Base-by-base conservation (phyloP, 495 filamentous ascomycete genomes). In the Thozetella sp. region DNA sequence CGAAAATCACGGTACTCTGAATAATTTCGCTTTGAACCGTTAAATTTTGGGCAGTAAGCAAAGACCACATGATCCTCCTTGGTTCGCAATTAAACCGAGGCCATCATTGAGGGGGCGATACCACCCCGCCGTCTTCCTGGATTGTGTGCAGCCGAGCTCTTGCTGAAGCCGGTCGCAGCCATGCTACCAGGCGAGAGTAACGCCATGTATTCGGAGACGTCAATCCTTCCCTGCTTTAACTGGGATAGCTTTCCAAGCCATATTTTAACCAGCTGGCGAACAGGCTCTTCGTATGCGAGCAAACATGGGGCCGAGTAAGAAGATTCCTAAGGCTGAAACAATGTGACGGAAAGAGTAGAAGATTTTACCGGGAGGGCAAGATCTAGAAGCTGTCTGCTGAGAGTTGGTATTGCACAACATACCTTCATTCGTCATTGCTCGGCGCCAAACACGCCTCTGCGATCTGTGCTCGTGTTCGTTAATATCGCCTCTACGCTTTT, bases 1-100 rank as follows among this genome's bases (percentile, higher is more conserved):
- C 62, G 0, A 17, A 55, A 1, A 65, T 65, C 26, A 67, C 62
- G 0, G 60, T 67, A 24, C 59, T 67, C 15, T 48, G n/a, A 48
- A 48, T 48, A 9, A 37, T 37, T 37, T 37, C n/a, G n/a, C n/a
- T n/a, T n/a, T n/a, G n/a, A n/a, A n/a, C n/a, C n/a, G n/a, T 48
- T n/a, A 48, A 20, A n/a, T 48, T n/a, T 19, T 48, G 12, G 9
- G 43, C 43, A 48, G 20, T 48, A 4, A 48, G 43, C 6, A 48
- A 20, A 11, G 43, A n/a, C 43, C 43, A 48, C 10, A 48, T 20
- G 20, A 48, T 11, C 9, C 43, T n/a, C n/a, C 43, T 20, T n/a
- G 20, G n/a, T 48, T 48, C 4, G 43, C 43, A 10, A 48, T 48
- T 20, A n/a, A n/a, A 3, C 43, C 43, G 20, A 48, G 43, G 43